Percentiles rank a stretch among this genome's conserved stretches.
These are phyloP conservation scores for Alternaria novae-zelandiae DNA, from an alignment of 2,329 filamentous ascomycete genomes.

Conservation along the genomic window DNA sequence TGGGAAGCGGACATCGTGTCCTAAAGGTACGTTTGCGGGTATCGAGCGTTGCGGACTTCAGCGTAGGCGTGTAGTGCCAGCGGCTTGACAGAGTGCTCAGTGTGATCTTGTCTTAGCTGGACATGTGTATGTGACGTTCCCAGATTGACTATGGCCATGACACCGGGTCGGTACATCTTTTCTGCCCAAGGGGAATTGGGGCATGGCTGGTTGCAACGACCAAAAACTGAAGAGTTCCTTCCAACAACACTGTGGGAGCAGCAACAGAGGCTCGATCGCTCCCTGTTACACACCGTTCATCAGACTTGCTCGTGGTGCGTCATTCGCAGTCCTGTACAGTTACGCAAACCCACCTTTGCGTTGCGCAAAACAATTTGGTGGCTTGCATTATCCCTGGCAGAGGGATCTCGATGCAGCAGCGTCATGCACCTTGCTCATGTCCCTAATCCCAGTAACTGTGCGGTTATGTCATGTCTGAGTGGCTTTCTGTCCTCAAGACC, in stretches of 20 bases:
- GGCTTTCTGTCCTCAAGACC: not conserved
- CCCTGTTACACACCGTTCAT: not conserved
- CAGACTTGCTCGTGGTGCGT: not conserved
- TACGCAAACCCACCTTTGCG: conserved; percentile 1
- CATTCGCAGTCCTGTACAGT: not conserved
- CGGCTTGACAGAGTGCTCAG: not conserved
- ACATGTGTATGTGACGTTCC: not conserved
- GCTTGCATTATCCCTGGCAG: conserved; percentile 1
- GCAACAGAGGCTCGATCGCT: not conserved
- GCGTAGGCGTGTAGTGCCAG: not conserved
- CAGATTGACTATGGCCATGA: not conserved
- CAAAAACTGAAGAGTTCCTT: not conserved
- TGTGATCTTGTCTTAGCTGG: not conserved
- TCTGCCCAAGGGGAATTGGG: not conserved
- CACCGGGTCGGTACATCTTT: not conserved
- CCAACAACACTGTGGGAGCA: not conserved
- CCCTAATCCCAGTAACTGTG: not conserved
- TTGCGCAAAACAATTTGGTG: conserved; percentile 1
- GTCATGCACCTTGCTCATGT: conserved; percentile 2
- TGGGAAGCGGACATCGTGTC: not conserved
- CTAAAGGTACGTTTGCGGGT: not conserved
- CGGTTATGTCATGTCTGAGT: conserved; percentile 9
- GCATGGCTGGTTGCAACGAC: not conserved
- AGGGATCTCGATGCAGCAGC: conserved; percentile 2
- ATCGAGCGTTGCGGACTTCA: not conserved